Evolutionary conservation across 2,329 filamentous ascomycete species (phyloP).

Genomic region (Sporothrix brunneoviolacea): DNA sequence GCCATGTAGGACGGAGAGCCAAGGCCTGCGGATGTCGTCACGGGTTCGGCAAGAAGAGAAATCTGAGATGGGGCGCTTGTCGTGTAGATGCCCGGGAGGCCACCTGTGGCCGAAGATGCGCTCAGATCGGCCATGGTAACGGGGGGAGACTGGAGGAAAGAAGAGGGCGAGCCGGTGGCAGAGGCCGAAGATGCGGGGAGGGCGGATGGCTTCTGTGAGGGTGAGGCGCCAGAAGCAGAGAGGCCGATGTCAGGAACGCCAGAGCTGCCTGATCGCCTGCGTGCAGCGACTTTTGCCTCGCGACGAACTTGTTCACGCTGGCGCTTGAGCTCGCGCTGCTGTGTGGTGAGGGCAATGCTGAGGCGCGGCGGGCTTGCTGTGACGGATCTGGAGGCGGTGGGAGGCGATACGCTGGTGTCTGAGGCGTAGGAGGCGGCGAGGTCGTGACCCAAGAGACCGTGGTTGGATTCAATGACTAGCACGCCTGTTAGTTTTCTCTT

Average conservation of each 20-base stretch:
- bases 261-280: too few species aligned
- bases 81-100: conserved; percentile 42
- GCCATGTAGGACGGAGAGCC: conserved; percentile 29
- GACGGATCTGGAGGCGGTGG: conserved; percentile 43
- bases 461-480: conserved; percentile 27
- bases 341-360: conserved; percentile 42
- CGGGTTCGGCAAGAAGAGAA: conserved; percentile 44
- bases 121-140: conserved; percentile 37
- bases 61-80: conserved; percentile 41
- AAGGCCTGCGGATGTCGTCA: conserved; percentile 36
- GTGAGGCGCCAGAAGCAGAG: not conserved
- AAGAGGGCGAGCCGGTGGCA: conserved; percentile 5
- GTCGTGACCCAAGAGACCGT: conserved; percentile 37
- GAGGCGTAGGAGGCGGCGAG: conserved; percentile 40
- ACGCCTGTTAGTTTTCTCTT: conserved; percentile 20
- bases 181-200: not conserved
- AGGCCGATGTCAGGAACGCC: too few species aligned
- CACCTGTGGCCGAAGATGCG: conserved; percentile 29
- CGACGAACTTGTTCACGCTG: conserved; percentile 54
- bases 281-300: conserved; percentile 47
- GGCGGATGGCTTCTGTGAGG: not conserved
- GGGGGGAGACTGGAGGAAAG: conserved; percentile 17
- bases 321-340: conserved; percentile 56
- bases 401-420: conserved; percentile 46
- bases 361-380: conserved; percentile 51